Base-by-base conservation (phyloP, 2,329 filamentous ascomycete genomes). In the Beauveria scarabaeidicola region DNA sequence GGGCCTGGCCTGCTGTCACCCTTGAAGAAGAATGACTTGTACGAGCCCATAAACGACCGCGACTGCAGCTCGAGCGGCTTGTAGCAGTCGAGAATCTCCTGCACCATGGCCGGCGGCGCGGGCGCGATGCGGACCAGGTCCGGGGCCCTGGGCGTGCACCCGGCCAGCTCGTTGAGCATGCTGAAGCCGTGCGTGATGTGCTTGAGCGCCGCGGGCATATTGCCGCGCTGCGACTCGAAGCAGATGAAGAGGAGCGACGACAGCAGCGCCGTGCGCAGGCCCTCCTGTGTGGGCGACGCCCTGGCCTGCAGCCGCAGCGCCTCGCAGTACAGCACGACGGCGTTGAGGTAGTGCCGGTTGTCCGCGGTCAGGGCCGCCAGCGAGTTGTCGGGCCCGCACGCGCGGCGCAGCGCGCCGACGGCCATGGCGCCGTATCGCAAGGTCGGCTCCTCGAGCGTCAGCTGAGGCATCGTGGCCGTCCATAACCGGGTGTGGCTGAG, bases 191-290 rank as follows among this genome's bases (percentile, higher is more conserved):
- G 71, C 1, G 67, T 73, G 47, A 76, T 66, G 54, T 76, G 74
- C 58, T 75, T 74, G 4, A 76, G 68, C 5, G 74, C 73, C 2
- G 72, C 72, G 1, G 74, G 68, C 58, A 71, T 68, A 13, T 76
- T 75, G 2, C 73, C 74, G 5, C 74, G 66, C 60, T 74, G 72
- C 2, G 73, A 65, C 50, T 76, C 74, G 38, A 76, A 76, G 59
- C 74, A 75, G 43, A 76, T 72, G 44, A 76, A 76, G 0, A 76
- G 61, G 3, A 76, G 65, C 0, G 74, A 76, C 1, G 74, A 69
- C 7, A 76, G 60, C 56, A 76, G 63, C 0, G 74, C 74, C 1
- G 74, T 75, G 11, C 73, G 67, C 5, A 76, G 61, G 2, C 71
- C 70, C n/a, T 73, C 71, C 6, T 66, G 69, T 1, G 68, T 71